These are phyloP conservation scores for Madurella mycetomatis DNA, from an alignment of 2,329 filamentous ascomycete genomes.

Conservation along the genomic window DNA sequence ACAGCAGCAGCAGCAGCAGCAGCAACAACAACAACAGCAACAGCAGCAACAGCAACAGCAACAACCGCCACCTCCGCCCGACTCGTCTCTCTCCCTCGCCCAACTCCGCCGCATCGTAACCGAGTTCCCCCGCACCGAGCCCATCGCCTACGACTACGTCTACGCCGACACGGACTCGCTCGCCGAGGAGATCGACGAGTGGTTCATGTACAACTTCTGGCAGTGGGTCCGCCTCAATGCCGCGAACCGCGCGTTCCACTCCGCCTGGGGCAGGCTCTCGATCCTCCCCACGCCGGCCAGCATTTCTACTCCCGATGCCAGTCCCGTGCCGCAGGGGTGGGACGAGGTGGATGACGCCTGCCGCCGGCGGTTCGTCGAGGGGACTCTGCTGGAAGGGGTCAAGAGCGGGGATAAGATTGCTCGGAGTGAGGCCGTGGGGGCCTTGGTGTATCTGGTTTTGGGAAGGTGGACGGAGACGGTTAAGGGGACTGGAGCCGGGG, in stretches of 20 bases:
- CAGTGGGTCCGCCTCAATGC: slow-evolving; percentile 76
- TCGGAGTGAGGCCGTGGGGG: slow-evolving; percentile 51
- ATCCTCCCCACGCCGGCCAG: slow-evolving; percentile 23
- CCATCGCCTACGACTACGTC: slow-evolving; percentile 77
- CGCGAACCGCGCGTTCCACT: slow-evolving; percentile 71
- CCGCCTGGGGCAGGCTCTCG: slow-evolving; percentile 60
- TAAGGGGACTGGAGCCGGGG: slow-evolving; percentile 37
- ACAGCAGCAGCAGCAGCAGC: background rate
- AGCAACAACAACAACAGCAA: background rate
- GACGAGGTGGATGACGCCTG: slow-evolving; percentile 56
- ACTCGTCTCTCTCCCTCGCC: slow-evolving; percentile 66
- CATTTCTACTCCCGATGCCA: slow-evolving; percentile 1
- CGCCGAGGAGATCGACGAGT: slow-evolving; percentile 90
- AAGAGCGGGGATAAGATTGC: slow-evolving; percentile 43
- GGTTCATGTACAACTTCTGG: slow-evolving; percentile 89
- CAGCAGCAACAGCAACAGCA: background rate
- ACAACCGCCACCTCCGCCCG: slow-evolving; percentile 40
- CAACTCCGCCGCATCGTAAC: slow-evolving; percentile 70
- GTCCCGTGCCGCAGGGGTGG: slow-evolving; percentile 51
- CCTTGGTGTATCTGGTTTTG: slow-evolving; percentile 58
- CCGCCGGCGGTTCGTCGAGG: slow-evolving; percentile 53
- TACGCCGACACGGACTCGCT: slow-evolving; percentile 71
- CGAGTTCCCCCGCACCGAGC: slow-evolving; percentile 66
- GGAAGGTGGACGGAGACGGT: slow-evolving; percentile 69
- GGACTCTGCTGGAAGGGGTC: slow-evolving; percentile 42